Conservation (phyloP, 768 basidiomycete genomes). For the Russula foetens region DNA sequence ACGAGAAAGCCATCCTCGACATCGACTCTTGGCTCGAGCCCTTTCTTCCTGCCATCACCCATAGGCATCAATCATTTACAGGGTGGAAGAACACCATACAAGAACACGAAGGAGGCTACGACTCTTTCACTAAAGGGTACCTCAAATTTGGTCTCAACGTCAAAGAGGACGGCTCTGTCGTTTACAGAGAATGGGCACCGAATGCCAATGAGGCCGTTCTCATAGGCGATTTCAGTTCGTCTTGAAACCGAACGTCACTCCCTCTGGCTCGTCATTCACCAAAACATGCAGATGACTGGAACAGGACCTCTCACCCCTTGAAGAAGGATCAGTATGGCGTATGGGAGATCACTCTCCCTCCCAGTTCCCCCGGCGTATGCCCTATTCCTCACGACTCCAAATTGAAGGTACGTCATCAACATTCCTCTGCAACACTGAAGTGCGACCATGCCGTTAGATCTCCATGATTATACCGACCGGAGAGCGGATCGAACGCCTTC, state of each 20-base stretch:
- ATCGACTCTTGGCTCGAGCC: conserved; percentile 70
- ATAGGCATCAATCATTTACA: conserved; percentile 58
- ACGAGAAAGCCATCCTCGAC: conserved; percentile 48
- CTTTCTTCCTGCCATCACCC: conserved; percentile 59
- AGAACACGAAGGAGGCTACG: conserved; percentile 75
- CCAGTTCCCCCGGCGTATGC: conserved; percentile 56
- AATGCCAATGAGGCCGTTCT: conserved; percentile 74
- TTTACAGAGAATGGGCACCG: conserved; percentile 96
- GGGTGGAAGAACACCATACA: conserved; percentile 74
- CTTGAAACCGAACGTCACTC: background rate
- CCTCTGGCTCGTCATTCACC: background rate
- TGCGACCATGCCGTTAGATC: conserved; percentile 44
- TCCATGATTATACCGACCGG: conserved; percentile 82
- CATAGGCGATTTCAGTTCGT: conserved; percentile 96
- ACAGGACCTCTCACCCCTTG: conserved; percentile 80
- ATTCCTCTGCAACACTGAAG: background rate
- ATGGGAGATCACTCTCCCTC: conserved; percentile 77
- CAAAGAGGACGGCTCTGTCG: conserved; percentile 52
- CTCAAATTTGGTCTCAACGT: conserved; percentile 74
- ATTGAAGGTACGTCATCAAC: conserved; percentile 51
- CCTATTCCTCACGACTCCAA: conserved; percentile 94
- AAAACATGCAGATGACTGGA: conserved; percentile 66
- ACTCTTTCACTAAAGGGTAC: conserved; percentile 73
- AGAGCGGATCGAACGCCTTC: conserved; percentile 81
- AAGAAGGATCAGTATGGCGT: conserved; percentile 76